These are phyloP conservation scores for Xylaria sp. DNA, from an alignment of 2,329 filamentous ascomycete species.

Conservation along the genomic window DNA sequence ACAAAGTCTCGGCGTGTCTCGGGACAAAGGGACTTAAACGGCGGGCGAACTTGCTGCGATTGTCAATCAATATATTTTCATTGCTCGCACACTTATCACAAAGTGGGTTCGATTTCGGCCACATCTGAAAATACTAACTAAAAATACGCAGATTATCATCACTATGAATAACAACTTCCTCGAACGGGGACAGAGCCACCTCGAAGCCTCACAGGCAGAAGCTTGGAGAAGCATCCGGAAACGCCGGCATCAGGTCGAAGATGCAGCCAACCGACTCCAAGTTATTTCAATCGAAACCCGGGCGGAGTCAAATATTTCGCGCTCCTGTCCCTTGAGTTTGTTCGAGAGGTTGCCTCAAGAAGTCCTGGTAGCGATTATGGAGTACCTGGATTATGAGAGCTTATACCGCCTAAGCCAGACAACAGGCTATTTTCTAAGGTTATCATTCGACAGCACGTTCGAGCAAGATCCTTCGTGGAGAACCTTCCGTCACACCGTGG, in stretches of 20 bases:
- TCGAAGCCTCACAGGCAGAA: neutral
- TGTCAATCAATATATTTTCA: neutral
- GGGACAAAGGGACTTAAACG: constrained; percentile 4
- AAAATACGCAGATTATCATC: neutral
- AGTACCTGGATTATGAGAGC: constrained; percentile 33
- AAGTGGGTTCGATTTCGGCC: neutral
- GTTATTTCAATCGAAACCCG: neutral
- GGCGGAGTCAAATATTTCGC: neutral
- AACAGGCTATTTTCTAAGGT: constrained; percentile 28
- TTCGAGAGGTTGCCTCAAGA: constrained; percentile 37
- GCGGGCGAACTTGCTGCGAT: neutral
- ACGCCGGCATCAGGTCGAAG: constrained; percentile 1
- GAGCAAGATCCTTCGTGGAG: constrained; percentile 31
- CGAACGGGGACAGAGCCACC: neutral
- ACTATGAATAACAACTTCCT: neutral
- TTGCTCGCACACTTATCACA: neutral
- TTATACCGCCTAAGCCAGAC: constrained; percentile 36
- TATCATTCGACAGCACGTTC: constrained; percentile 34
- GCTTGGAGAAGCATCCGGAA: constrained; percentile 27
- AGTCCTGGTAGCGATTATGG: constrained; percentile 35
- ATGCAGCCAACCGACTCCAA: constrained; percentile 19
- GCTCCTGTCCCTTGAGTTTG: constrained; percentile 7
- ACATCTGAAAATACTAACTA: neutral
- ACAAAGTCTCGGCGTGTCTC: neutral
- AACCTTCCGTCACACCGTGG: constrained; percentile 26